Conservation (phyloP, 192 early-diverging fungal genomes). For the Coemansia sp. region DNA sequence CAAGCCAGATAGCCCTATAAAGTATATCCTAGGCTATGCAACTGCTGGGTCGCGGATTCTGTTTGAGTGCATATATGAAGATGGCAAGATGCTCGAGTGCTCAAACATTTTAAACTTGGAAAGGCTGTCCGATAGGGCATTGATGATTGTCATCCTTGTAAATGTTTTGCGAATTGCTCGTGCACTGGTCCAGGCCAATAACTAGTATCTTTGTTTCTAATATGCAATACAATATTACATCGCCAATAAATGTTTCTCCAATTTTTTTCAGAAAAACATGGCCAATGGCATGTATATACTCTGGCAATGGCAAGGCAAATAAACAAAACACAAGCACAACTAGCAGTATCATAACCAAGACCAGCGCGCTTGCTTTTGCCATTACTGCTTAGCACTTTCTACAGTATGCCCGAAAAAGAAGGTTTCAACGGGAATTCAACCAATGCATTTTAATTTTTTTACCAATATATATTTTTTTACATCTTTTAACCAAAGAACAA, state of each 20-base stretch:
- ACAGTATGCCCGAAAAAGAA: too few species aligned
- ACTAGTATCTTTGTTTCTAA: neutral
- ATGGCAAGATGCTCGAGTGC: constrained; percentile 34
- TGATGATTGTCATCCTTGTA: constrained; percentile 30
- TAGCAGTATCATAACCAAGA: too few species aligned
- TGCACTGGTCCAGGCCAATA: neutral
- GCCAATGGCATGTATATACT: too few species aligned
- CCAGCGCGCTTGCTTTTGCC: neutral
- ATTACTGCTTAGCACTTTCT: neutral
- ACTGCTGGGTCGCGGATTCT: constrained; percentile 37
- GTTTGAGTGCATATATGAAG: constrained; percentile 40
- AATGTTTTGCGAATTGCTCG: constrained; percentile 31
- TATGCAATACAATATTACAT: too few species aligned
- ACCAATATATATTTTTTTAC: too few species aligned
- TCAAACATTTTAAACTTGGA: constrained; percentile 32
- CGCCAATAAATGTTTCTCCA: too few species aligned
- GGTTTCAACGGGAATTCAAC: too few species aligned
- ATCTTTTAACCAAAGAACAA: too few species aligned
- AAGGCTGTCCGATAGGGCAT: constrained; percentile 23
- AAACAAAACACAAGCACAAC: too few species aligned
- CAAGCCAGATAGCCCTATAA: constrained; percentile 18
- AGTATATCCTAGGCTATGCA: constrained; percentile 39
- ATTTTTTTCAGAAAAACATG: too few species aligned
- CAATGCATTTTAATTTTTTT: too few species aligned
- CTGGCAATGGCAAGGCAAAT: too few species aligned